Conservation (phyloP, 805 yeast genomes). For the Lipomyces oligophaga region DNA sequence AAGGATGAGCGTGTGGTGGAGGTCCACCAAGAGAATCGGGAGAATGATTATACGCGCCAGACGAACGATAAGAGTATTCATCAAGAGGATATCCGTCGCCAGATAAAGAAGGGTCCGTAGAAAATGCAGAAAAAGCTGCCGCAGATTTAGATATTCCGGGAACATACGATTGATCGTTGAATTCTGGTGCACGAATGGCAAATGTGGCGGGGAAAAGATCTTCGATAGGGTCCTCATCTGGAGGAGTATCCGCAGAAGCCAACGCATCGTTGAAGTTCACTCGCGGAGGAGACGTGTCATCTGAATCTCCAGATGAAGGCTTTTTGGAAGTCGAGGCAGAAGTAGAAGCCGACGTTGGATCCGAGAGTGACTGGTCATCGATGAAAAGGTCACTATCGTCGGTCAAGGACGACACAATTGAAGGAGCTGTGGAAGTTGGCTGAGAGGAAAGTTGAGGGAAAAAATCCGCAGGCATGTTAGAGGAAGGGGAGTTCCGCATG, state of each 20-base stretch:
- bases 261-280: too few relatives aligned
- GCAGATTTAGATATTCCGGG: neutral
- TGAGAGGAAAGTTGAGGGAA: too few relatives aligned
- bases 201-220: conserved; percentile 23
- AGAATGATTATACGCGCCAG: too few relatives aligned
- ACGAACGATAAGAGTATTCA: conserved; percentile 6
- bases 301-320: too few relatives aligned
- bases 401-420: too few relatives aligned
- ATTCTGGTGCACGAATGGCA: conserved; percentile 3
- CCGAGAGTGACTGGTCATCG: conserved; percentile 5
- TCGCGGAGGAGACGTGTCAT: too few relatives aligned
- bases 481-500: too few relatives aligned
- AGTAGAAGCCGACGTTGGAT: conserved; percentile 7
- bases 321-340: neutral
- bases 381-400: too few relatives aligned
- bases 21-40: too few relatives aligned
- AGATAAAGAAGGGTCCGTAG: conserved; percentile 1
- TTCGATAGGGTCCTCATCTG: conserved; percentile 23
- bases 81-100: neutral
- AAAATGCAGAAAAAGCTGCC: neutral
- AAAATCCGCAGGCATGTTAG: too few relatives aligned
- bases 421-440: too few relatives aligned
- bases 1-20: too few relatives aligned
- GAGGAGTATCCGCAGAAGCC: neutral
- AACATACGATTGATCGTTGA: neutral